phyloP scores from a whole-genome alignment of 148 eudicot species.

The Pharnaceum exiguum region DNA sequence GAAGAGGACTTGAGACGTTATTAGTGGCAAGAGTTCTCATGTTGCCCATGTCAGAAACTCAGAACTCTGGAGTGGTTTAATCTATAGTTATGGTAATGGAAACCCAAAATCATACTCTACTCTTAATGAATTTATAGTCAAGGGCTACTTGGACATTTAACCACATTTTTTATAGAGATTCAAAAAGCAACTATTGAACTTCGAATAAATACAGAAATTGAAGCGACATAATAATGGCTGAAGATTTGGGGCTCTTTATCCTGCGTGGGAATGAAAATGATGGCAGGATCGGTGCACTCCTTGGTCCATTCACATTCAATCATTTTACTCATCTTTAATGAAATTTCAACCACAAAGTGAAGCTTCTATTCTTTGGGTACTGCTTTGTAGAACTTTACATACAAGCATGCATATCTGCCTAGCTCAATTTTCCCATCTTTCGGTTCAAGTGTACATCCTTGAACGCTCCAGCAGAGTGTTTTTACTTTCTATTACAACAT shows the following conservation, averaged over 20 bases:
- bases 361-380: background rate
- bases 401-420: slow-evolving; percentile 7
- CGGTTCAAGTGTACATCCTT: too few relatives aligned
- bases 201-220: background rate
- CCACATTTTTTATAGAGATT: background rate
- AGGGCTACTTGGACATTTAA: too few relatives aligned
- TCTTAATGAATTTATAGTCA: too few relatives aligned
- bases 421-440: too few relatives aligned
- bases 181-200: background rate
- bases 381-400: slow-evolving; percentile 1
- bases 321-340: background rate
- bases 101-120: too few relatives aligned
- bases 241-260: background rate
- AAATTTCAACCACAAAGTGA: slow-evolving; percentile 11
- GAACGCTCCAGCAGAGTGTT: slow-evolving; percentile 17
- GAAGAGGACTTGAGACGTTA: too few relatives aligned
- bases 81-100: too few relatives aligned
- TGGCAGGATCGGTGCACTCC: slow-evolving; percentile 3
- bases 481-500: slow-evolving; percentile 13
- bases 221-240: background rate
- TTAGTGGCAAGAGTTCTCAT: too few relatives aligned
- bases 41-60: too few relatives aligned
- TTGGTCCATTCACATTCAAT: background rate
- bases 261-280: slow-evolving; percentile 1
- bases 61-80: too few relatives aligned